Evolutionary conservation across 306 rosid species (phyloP), one percentile per base, ranked within the genome.

Genomic region (Abrus pulchellus): DNA sequence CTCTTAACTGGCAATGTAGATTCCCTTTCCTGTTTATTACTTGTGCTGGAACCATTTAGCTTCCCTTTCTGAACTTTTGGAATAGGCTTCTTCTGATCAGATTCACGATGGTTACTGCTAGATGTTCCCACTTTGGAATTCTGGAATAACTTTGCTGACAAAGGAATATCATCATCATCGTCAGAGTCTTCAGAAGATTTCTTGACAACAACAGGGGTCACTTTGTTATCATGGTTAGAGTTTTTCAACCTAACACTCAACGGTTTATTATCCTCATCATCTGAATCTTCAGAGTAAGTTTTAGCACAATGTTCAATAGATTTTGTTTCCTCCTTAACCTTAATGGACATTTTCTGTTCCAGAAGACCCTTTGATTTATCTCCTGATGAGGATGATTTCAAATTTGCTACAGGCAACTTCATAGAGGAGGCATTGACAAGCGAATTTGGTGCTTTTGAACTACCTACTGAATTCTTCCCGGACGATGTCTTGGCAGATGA

Each of bases 241-340:
- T 55, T 87, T n/a, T 68, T 77, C 79, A 82, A 33, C 82, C 62
- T 83, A 48, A 61, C 34, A 84, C 84, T 77, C 74, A 83, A 72
- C 10, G 87, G 85, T 62, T 87, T 81, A 53, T 68, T 13, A 83
- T 87, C 87, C 65, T 87, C 86, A 4, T 87, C 85, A 6, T 86
- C 90, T 10, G 79, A 83, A 74, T 84, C 87, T 30, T 77, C 82
- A 54, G 12, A 36, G 9, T 53, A 9, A 65, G 7, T n/a, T 32
- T 55, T 69, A 7, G 72, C 6, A 69, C 28, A 5, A 9, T 11
- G 64, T 59, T 76, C 48, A 7, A 80, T 20, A 41, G 61, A 7
- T 27, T 70, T 45, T 12, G 30, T 45, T 62, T 84, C 82, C 78
- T 62, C 64, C 80, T 86, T 83, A 62, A 77, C 68, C 73, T 53